Base-by-base conservation (phyloP, 257 asterid genomes). In the Leptodermis oblonga region DNA sequence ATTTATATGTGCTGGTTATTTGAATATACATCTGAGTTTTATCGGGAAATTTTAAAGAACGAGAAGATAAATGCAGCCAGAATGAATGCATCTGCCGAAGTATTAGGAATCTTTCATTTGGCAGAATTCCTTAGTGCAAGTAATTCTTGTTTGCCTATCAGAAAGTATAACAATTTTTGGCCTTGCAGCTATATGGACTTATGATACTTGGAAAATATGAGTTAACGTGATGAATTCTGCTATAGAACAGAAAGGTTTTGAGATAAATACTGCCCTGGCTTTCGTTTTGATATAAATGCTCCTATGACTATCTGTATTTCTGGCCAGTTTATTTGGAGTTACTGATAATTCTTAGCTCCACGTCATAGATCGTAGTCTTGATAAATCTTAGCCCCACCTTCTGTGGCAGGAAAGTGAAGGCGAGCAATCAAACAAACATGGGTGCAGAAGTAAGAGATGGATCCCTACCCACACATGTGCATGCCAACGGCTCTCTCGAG, bases 401-500 rank as follows among this genome's bases (percentile, higher is more conserved):
- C 84, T 58, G 69, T 79, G 71, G 52, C 86, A 92, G 98, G 80
- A 87, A 89, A 71, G 76, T 73, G 58, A 85, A 83, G 76, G 85
- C 58, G 49, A 80, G 79, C 51, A 71, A 22, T 73, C 84, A 76
- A 49, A 67, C 76, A 45, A 71, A 72, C 72, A 70, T 70, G 73
- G 68, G 68, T 51, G 80, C 92, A 54, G 88, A 79, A 74, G 92
- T 78, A 84, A 74, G 81, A 70, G 94, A 81, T 59, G 87, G 79
- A 60, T 70, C 86, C 14, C 22, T 79, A 30, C 80, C 92, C 51
- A 75, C 79, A 63, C 91, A 86, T 77, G 90, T 53, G 72, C 83
- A 74, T 59, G 78, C 69, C 71, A 90, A 86, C 73, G 96, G 87
- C 70, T 63, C 89, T 66, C 92, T 81, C 58, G 70, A 61, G 41